phyloP scores from a whole-genome alignment of 768 basidiomycete species.

The Boletus coccyginus region DNA sequence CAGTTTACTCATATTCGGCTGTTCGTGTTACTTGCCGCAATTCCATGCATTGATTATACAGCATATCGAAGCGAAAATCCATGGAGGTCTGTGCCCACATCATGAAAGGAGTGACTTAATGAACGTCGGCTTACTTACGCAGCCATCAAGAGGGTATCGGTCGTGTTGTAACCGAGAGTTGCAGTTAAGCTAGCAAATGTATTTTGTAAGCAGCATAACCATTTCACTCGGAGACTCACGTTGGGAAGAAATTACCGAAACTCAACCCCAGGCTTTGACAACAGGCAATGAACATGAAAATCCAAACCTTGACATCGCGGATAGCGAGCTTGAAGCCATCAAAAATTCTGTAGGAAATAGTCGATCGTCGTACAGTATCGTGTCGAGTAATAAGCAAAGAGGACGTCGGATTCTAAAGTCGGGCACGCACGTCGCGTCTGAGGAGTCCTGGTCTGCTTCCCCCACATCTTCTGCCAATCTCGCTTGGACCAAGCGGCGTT shows the following conservation, averaged over 20 bases:
- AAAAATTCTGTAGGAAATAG: constrained; percentile 36
- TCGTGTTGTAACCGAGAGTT: constrained; percentile 62
- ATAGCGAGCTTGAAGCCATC: constrained; percentile 55
- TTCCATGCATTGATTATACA: constrained; percentile 54
- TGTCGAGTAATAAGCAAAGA: not conserved
- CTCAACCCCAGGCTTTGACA: constrained; percentile 54
- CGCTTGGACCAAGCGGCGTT: constrained; percentile 61
- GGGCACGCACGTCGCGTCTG: constrained; percentile 14
- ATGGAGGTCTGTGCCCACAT: constrained; percentile 48
- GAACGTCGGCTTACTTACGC: constrained; percentile 40
- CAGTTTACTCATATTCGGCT: not conserved
- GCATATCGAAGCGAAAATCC: constrained; percentile 52
- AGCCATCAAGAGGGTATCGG: constrained; percentile 54
- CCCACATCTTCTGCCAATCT: constrained; percentile 68
- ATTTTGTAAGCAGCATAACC: not conserved
- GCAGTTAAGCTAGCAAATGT: constrained; percentile 42
- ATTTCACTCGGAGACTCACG: constrained; percentile 28
- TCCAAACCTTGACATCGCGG: constrained; percentile 49
- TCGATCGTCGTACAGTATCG: not conserved
- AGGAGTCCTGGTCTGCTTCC: constrained; percentile 55
- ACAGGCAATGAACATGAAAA: constrained; percentile 52
- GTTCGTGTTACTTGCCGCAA: constrained; percentile 32
- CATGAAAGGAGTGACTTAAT: not conserved
- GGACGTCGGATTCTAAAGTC: not conserved
- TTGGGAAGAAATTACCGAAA: constrained; percentile 60